A percentile compares a stretch with the other conserved stretches of the same genome.
Conservation (phyloP, 2,329 filamentous ascomycete genomes). For the Diaporthe sp. region DNA sequence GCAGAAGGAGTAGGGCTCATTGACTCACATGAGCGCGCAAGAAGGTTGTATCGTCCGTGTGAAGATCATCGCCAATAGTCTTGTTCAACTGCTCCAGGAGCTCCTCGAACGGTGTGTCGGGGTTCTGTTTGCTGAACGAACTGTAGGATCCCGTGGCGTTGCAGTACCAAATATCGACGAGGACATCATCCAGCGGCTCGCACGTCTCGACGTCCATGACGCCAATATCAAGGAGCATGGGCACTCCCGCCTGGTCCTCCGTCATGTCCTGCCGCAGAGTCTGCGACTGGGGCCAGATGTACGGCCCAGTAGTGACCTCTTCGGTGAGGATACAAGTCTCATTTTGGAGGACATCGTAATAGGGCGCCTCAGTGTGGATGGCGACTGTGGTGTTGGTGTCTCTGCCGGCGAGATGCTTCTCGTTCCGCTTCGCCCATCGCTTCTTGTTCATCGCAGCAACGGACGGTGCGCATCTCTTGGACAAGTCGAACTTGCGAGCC, state of each 20-base stretch:
- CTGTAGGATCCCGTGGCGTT: constrained; percentile 50
- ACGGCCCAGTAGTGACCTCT: constrained; percentile 40
- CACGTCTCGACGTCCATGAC: constrained; percentile 51
- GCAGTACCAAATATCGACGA: constrained; percentile 52
- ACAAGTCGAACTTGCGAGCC: constrained; percentile 42
- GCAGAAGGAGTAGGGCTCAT: background rate
- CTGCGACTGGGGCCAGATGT: constrained; percentile 46
- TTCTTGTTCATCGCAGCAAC: constrained; percentile 44
- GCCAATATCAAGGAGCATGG: constrained; percentile 51
- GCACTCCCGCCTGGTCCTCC: constrained; percentile 50
- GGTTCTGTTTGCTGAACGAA: constrained; percentile 48
- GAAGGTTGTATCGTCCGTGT: constrained; percentile 49
- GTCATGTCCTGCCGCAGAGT: constrained; percentile 51
- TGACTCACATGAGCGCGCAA: constrained; percentile 44
- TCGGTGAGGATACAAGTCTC: constrained; percentile 43
- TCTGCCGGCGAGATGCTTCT: constrained; percentile 37
- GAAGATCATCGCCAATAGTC: constrained; percentile 46
- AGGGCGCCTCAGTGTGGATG: constrained; percentile 44
- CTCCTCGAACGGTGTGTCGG: constrained; percentile 48
- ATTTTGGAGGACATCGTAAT: constrained; percentile 42
- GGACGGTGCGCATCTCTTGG: constrained; percentile 44
- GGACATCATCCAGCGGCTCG: constrained; percentile 47
- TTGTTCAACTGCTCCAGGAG: constrained; percentile 49
- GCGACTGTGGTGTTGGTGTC: constrained; percentile 42
- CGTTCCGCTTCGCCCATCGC: constrained; percentile 42